Conservation (phyloP, 1,139 yeast species). For the Geotrichum histeridarum region DNA sequence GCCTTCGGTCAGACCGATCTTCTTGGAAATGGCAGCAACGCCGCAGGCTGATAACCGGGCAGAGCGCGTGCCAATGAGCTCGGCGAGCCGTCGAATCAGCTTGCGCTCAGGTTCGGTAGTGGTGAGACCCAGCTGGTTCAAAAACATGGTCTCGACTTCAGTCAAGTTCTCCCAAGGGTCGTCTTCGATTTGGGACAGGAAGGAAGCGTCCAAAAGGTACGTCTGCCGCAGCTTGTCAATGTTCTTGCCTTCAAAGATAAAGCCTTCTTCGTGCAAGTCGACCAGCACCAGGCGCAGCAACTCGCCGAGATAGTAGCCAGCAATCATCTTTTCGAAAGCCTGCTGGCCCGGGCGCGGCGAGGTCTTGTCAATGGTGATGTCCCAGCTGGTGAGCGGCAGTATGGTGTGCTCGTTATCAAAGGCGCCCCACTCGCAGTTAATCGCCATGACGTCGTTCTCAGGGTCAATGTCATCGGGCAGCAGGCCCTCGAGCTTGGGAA, state of each 20-base stretch:
- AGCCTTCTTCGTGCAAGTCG: constrained; percentile 61
- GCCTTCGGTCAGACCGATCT: constrained; percentile 71
- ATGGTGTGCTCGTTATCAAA: constrained; percentile 79
- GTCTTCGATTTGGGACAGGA: constrained; percentile 79
- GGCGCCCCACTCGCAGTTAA: constrained; percentile 97
- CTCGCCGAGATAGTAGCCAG: constrained; percentile 95
- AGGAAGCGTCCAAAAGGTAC: constrained; percentile 82
- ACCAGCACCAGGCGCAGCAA: constrained; percentile 73
- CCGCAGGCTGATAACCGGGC: constrained; percentile 94
- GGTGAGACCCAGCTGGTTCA: constrained; percentile 50
- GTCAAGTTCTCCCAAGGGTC: constrained; percentile 84
- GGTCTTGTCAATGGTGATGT: constrained; percentile 68
- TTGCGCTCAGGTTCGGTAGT: constrained; percentile 78
- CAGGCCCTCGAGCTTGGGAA: constrained; percentile 78
- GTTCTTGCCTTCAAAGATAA: constrained; percentile 67
- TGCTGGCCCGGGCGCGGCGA: constrained; percentile 98
- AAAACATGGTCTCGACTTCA: constrained; percentile 67
- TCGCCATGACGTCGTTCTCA: constrained; percentile 75
- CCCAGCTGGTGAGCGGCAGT: constrained; percentile 88
- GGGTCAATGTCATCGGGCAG: constrained; percentile 56
- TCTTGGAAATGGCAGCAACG: constrained; percentile 88
- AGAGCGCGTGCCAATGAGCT: constrained; percentile 84
- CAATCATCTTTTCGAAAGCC: constrained; percentile 93
- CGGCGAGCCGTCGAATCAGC: constrained; percentile 76
- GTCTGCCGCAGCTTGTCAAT: constrained; percentile 52